phyloP scores from a whole-genome alignment of 208 protist genomes.

The Naegleria fowleri region DNA sequence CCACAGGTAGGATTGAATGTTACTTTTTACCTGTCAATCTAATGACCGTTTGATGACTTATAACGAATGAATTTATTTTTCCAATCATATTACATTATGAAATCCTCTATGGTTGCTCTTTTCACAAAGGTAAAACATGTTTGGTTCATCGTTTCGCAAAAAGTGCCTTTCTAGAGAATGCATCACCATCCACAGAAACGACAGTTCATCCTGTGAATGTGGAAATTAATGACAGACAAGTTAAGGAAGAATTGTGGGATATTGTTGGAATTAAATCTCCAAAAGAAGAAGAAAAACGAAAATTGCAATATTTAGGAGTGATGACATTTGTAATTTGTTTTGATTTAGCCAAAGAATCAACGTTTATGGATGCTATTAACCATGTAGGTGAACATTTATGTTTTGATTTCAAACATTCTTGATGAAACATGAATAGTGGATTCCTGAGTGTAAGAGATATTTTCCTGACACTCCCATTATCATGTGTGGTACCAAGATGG shows the following conservation, averaged over 20 bases:
- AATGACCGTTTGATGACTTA: no score
- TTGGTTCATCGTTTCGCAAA: neutral
- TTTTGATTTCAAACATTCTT: neutral
- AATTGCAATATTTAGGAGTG: neutral
- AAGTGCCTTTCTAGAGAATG: neutral
- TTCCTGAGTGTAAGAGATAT: conserved; percentile 39
- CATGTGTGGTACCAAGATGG: conserved; percentile 47
- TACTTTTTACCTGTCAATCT: no score
- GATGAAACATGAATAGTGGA: neutral
- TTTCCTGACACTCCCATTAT: conserved; percentile 50
- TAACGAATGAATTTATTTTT: no score
- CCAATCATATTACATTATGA: no score
- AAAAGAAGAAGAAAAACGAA: neutral
- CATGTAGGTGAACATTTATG: neutral
- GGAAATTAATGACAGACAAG: conserved; percentile 56
- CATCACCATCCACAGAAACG: neutral
- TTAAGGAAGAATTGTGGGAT: conserved; percentile 56
- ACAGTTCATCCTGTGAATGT: conserved; percentile 51
- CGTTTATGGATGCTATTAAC: neutral
- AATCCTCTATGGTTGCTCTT: no score
- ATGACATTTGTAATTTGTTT: neutral
- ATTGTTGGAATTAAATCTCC: neutral
- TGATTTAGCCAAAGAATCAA: neutral
- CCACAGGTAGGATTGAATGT: no score
- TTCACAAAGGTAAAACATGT: neutral